phyloP scores from a whole-genome alignment of 768 basidiomycete genomes.

The Termitomyces titanicus region DNA sequence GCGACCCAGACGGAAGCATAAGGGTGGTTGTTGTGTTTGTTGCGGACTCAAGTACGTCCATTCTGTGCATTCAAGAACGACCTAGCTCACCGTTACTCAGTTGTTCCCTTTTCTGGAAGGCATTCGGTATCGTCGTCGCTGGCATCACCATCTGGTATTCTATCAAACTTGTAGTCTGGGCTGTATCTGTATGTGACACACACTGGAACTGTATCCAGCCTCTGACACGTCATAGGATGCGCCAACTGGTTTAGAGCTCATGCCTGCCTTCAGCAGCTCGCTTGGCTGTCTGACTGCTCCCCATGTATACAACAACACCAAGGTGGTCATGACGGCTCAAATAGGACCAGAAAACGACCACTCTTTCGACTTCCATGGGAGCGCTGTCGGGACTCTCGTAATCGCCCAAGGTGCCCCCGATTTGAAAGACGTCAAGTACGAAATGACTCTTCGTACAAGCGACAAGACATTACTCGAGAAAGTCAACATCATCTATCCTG shows the following conservation, averaged over 20 bases:
- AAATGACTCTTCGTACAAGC: constrained; percentile 43
- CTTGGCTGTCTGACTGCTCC: constrained; percentile 46
- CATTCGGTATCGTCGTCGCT: constrained; percentile 44
- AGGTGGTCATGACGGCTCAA: constrained; percentile 34
- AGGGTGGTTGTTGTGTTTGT: constrained; percentile 44
- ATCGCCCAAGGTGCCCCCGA: constrained; percentile 40
- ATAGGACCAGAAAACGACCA: constrained; percentile 34
- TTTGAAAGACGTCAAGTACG: constrained; percentile 42
- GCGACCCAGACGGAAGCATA: constrained; percentile 25
- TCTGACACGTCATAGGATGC: constrained; percentile 30
- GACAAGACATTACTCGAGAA: constrained; percentile 36
- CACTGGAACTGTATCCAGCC: not conserved
- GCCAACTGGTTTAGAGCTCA: constrained; percentile 50
- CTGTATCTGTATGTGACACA: constrained; percentile 34
- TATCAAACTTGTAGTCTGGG: constrained; percentile 44
- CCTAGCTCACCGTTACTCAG: constrained; percentile 23
- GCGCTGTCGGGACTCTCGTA: constrained; percentile 47
- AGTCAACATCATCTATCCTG: constrained; percentile 33
- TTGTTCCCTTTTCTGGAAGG: constrained; percentile 52
- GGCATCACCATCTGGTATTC: constrained; percentile 38
- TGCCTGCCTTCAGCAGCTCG: constrained; percentile 52
- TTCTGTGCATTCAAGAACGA: not conserved
- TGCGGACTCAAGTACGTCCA: constrained; percentile 28
- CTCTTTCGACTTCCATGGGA: constrained; percentile 43
- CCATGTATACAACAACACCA: constrained; percentile 39